A percentile compares a stretch with the other conserved stretches of the same genome.
Evolutionary conservation across 139 green algal species (phyloP).

Genomic region (Gonium pectorale): DNA sequence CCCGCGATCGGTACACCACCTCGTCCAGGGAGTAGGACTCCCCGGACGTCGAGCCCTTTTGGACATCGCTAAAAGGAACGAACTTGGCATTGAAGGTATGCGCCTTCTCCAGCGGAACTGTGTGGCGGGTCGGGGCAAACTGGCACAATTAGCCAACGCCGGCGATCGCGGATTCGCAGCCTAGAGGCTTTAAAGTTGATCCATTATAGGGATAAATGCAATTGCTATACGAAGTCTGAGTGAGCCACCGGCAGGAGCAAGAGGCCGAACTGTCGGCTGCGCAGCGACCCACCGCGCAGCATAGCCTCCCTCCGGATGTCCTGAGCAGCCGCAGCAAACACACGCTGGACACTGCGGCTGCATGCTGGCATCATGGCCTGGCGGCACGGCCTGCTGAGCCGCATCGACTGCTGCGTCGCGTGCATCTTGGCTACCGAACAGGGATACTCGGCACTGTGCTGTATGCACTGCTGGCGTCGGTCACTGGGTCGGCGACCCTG

Average conservation of each 20-base stretch:
- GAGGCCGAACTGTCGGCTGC: conserved; percentile 14
- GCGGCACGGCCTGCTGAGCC: conserved; percentile 22
- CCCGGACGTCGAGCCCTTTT: conserved; percentile 35
- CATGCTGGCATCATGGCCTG: conserved; percentile 1
- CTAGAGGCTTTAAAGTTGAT: background rate
- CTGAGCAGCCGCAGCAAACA: conserved; percentile 7
- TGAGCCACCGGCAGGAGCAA: background rate
- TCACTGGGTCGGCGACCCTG: no score
- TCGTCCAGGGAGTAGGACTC: conserved; percentile 96
- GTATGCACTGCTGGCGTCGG: no score
- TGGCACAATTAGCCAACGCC: background rate
- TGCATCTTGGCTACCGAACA: conserved; percentile 21
- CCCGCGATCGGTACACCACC: conserved; percentile 89
- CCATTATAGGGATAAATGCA: background rate
- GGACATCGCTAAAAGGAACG: conserved; percentile 89
- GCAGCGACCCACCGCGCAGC: conserved; percentile 23
- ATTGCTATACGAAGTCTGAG: background rate
- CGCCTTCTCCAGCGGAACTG: conserved; percentile 44
- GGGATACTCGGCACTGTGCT: no score
- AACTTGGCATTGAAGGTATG: conserved; percentile 90
- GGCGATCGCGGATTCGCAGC: background rate
- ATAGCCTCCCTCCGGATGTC: conserved; percentile 24
- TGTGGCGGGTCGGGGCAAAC: background rate
- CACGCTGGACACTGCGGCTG: conserved; percentile 25
- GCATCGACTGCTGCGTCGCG: background rate